Conservation (phyloP, 140 eudicot genomes). For the Ambrosia hybrid region DNA sequence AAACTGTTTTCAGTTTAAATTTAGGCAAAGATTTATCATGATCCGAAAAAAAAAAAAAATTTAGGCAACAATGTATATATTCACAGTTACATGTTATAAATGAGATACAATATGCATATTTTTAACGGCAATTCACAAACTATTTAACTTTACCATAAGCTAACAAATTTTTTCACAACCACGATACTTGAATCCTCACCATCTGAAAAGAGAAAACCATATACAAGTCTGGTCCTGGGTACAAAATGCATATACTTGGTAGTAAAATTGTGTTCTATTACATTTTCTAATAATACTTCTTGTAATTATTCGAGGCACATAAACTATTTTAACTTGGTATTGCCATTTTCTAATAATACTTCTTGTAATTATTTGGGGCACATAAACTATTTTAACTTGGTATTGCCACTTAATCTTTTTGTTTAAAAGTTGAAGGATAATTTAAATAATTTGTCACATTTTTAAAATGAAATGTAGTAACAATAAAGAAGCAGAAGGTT, state of each 20-base stretch:
- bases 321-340: background rate
- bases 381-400: background rate
- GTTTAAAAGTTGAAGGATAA: slow-evolving; percentile 1
- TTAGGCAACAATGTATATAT: no score
- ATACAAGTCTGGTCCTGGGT: background rate
- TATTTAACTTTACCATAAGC: no score
- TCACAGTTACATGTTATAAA: slow-evolving; percentile 7
- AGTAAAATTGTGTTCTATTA: background rate
- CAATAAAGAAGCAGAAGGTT: background rate
- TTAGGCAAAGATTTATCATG: no score
- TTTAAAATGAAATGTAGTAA: background rate
- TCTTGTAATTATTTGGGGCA: background rate
- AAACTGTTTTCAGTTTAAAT: slow-evolving; percentile 11
- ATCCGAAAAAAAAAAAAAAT: no score
- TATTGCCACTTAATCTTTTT: background rate
- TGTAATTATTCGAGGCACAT: background rate
- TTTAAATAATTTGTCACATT: background rate
- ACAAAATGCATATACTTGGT: background rate
- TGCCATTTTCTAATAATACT: background rate
- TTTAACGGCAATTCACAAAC: no score
- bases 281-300: background rate
- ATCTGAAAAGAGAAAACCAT: no score
- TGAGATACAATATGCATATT: slow-evolving; percentile 2
- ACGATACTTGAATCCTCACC: no score
- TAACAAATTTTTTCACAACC: no score